Base-by-base conservation (phyloP, 768 basidiomycete genomes). In the Rhodotorula kratochvilovae region DNA sequence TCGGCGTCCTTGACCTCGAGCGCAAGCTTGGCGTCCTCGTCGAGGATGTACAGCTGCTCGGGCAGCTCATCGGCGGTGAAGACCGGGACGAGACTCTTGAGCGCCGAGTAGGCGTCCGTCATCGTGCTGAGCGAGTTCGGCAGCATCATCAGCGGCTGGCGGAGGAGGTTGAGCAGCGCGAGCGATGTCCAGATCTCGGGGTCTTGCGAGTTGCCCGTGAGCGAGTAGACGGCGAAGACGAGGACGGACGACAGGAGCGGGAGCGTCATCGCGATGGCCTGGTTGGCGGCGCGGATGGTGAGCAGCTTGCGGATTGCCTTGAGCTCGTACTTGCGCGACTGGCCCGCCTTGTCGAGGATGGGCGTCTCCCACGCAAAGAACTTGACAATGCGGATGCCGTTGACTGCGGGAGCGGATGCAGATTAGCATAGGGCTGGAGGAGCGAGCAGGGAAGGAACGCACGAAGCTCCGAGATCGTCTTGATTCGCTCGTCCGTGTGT, bases 401-500 rank as follows among this genome's bases (percentile, higher is more conserved):
- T 36, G 10, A 65, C 62, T 53, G 46, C 48, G 12, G 27, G 1
- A 50, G 72, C 19, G 66, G 76, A 35, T 5, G 25, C 1, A 5
- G n/a, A 31, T 8, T n/a, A n/a, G 43, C 42, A 6, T 25, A 16
- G 0, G 58, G 45, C 5, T 35, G 23, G 45, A 35, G 19, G 39
- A 36, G 25, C 17, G 35, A 36, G 29, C 53, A 27, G 17, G 62
- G 93, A 92, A 78, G 87, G 87, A 79, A 0, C 96, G 81, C 7
- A 96, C 55, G 29, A 1, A 70, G 84, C 78, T 98, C 94, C 78
- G 93, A 92, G 25, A 96, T 84, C 10, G 92, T 81, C 78, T 91
- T 93, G 31, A 90, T 89, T 12, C 94, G 86, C 76, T 89, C 89
- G 78, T 98, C 94, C 6, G 84, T 96, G 89, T 89, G 94, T 3